Percentiles rank a stretch among this genome's conserved stretches.
Evolutionary conservation across 768 basidiomycete species (phyloP).

Genomic region (Phylloporus sp.): DNA sequence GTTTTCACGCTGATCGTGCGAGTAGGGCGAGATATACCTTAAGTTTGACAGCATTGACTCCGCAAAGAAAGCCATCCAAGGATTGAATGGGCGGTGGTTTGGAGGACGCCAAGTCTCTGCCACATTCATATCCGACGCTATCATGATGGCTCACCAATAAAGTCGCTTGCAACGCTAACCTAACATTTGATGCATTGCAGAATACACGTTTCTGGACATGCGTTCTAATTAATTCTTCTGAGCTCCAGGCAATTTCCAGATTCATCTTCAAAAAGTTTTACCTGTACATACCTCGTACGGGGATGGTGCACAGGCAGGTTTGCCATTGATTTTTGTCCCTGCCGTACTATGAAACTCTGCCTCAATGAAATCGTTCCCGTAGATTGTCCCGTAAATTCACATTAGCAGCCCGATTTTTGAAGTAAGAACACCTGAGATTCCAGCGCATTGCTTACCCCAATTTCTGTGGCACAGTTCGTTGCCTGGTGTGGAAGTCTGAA

Average conservation of each 20-base stretch:
- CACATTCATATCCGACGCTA: slow-evolving; percentile 86
- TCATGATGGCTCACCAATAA: slow-evolving; percentile 89
- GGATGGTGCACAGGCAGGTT: slow-evolving; percentile 38
- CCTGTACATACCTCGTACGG: slow-evolving; percentile 32
- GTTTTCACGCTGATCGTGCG: slow-evolving; percentile 10
- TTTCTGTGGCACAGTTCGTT: neutral
- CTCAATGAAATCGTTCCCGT: slow-evolving; percentile 34
- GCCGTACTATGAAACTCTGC: slow-evolving; percentile 27
- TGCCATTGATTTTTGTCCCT: slow-evolving; percentile 28
- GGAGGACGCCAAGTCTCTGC: slow-evolving; percentile 88
- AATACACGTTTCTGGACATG: slow-evolving; percentile 20
- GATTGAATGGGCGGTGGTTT: slow-evolving; percentile 96
- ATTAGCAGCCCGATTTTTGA: slow-evolving; percentile 21
- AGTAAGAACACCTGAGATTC: slow-evolving; percentile 10
- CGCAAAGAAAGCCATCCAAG: slow-evolving; percentile 81
- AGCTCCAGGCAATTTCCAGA: slow-evolving; percentile 29
- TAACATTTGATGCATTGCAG: slow-evolving; percentile 27
- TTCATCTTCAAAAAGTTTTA: slow-evolving; percentile 28
- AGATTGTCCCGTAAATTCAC: slow-evolving; percentile 27
- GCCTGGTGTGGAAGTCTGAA: neutral
- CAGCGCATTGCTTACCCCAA: slow-evolving; percentile 1
- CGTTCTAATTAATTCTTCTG: slow-evolving; percentile 28
- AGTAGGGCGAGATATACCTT: slow-evolving; percentile 94
- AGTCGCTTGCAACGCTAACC: slow-evolving; percentile 18
- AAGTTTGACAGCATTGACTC: slow-evolving; percentile 79